phyloP scores from a whole-genome alignment of 495 filamentous ascomycete genomes.

The Xylaria cubensis region DNA sequence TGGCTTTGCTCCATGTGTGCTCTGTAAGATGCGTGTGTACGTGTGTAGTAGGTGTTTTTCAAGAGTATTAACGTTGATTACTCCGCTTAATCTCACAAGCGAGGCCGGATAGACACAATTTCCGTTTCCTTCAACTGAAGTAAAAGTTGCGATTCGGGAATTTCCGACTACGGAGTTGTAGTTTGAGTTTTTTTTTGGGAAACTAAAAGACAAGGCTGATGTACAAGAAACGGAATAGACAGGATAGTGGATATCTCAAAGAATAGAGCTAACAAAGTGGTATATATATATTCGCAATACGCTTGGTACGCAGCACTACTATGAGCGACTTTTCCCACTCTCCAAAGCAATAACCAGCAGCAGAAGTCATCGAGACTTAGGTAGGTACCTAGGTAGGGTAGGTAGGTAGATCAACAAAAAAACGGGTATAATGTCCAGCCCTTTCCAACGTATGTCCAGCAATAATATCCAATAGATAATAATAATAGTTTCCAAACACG shows the following conservation, averaged over 20 bases:
- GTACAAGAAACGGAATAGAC: neutral
- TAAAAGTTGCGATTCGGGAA: neutral
- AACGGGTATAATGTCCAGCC: slow-evolving; percentile 22
- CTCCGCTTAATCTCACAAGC: neutral
- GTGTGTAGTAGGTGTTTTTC: neutral
- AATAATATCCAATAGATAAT: slow-evolving; percentile 3
- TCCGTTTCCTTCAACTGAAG: neutral
- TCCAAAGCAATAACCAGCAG: too few relatives aligned
- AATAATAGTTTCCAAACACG: neutral
- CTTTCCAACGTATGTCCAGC: neutral
- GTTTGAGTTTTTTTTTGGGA: neutral
- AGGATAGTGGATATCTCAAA: neutral
- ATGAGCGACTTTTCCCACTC: neutral
- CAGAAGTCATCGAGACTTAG: slow-evolving; percentile 13
- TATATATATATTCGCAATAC: slow-evolving; percentile 4
- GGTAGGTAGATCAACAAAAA: neutral
- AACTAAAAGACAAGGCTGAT: neutral
- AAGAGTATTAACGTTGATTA: neutral
- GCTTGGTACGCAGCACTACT: slow-evolving; percentile 6
- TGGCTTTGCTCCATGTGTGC: neutral
- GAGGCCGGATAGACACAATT: neutral
- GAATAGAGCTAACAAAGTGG: neutral
- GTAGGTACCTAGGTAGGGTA: neutral
- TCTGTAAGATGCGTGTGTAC: neutral
- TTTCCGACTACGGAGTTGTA: neutral